Evolutionary conservation across 305 asterid genomes (phyloP), one percentile per base, ranked within the genome.

Genomic region (Ilex paraguariensis): DNA sequence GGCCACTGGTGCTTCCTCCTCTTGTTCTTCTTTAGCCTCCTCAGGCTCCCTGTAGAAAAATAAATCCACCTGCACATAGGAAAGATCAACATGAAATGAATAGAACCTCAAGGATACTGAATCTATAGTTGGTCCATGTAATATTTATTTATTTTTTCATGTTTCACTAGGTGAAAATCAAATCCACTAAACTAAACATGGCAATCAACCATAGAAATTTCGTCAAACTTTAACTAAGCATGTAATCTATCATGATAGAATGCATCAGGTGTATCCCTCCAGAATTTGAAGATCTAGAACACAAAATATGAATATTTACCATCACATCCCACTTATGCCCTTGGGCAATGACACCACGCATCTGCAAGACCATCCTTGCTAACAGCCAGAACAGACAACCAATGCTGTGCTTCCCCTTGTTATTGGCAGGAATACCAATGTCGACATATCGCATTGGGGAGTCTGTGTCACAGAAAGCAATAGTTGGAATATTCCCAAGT

Each of bases 1-100:
- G 28, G 28, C 28, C 28, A 21, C 28, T 21, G 28, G 28, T 21
- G 44, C 74, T 6, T 78, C 87, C 60, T 83, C 90, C 3, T 74
- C 81, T 64, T 80, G 65, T 67, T 74, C 78, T 40, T 80, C 84
- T 66, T 83, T 78, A 14, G 76, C 49, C 75, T 83, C 89, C 67
- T 83, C 84, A 50, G 84, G 89, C 44, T 80, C 89, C 67, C 89
- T 73, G 61, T 78, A 83, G 79, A 83, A 83, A 62, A 83, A 81
- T 16, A 83, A 78, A 70, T 83, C 87, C 53, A 80, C 87, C 87
- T 81, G 80, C 76, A 54, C 48, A 60, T 48, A 36, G 16, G 13
- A 66, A 60, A 40, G 31, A 49, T 60, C 55, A 55, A 14, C 10
- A 46, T 39, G 5, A 13, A 53, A 36, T 5, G 10, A 40, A 4